A percentile compares a stretch with the other conserved stretches of the same genome.
These are phyloP conservation scores for Gossypium trilobum DNA, from an alignment of 441 rosid genomes.

Conservation along the genomic window DNA sequence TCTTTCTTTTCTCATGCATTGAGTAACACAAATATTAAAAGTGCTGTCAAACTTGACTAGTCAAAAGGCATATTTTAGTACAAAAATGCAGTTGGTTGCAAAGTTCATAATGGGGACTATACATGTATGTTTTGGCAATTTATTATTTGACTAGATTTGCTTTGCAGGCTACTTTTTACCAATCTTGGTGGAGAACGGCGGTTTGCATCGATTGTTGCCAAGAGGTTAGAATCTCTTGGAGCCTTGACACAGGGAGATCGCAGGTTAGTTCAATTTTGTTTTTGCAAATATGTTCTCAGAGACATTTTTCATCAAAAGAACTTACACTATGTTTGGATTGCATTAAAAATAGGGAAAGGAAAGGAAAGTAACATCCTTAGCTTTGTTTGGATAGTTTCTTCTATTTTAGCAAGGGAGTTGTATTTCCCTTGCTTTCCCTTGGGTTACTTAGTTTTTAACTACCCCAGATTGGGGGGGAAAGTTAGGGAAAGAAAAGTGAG, in stretches of 20 bases:
- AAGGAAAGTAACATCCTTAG: no score
- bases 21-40: neutral
- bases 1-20: neutral
- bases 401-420: no score
- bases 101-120: neutral
- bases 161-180: conserved; percentile 67
- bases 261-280: conserved; percentile 42
- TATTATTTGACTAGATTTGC: conserved; percentile 11
- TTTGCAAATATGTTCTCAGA: neutral
- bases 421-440: no score
- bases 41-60: neutral
- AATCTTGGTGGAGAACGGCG: conserved; percentile 99
- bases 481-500: no score
- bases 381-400: no score
- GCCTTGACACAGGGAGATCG: conserved; percentile 99
- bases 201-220: conserved; percentile 97
- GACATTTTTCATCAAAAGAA: neutral
- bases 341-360: no score
- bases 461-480: no score
- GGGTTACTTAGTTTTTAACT: no score
- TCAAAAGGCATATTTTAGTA: neutral
- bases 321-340: no score
- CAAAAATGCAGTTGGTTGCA: neutral
- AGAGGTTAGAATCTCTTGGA: conserved; percentile 92
- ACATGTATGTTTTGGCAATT: neutral